Evolutionary conservation across 192 early-diverging fungal genomes (phyloP).

Genomic region (Backusella sp.): DNA sequence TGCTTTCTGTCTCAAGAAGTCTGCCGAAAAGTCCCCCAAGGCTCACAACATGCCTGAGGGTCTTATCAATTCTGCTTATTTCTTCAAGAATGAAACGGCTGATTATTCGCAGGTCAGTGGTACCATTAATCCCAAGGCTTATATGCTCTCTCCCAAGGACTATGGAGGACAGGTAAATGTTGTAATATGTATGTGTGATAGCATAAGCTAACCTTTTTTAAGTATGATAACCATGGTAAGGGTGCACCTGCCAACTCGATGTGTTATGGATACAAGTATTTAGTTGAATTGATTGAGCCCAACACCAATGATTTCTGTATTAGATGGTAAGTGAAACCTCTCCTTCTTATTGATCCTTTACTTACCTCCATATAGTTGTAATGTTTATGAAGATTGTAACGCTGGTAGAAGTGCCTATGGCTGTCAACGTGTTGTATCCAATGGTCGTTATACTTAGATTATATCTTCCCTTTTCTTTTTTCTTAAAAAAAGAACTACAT

Average conservation of each 20-base stretch:
- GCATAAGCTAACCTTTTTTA: too few relatives aligned
- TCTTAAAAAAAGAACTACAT: neutral
- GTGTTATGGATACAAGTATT: conserved; percentile 34
- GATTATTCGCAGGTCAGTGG: conserved; percentile 43
- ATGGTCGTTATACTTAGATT: conserved; percentile 31
- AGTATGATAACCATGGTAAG: conserved; percentile 35
- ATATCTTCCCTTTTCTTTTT: neutral
- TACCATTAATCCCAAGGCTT: conserved; percentile 26
- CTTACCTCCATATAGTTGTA: conserved; percentile 23
- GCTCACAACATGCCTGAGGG: conserved; percentile 34
- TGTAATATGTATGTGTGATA: neutral
- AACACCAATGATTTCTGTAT: conserved; percentile 37
- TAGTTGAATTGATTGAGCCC: conserved; percentile 41
- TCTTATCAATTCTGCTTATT: conserved; percentile 27
- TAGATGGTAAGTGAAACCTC: conserved; percentile 20
- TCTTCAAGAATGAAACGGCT: conserved; percentile 22
- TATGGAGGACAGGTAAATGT: conserved; percentile 30
- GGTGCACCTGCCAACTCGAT: conserved; percentile 25
- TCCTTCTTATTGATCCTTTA: neutral
- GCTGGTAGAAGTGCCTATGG: conserved; percentile 43
- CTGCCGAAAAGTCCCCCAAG: conserved; percentile 25
- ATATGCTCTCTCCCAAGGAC: conserved; percentile 24
- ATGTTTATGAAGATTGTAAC: conserved; percentile 38
- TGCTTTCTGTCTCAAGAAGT: conserved; percentile 43
- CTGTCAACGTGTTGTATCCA: conserved; percentile 63